Conservation (phyloP, 495 filamentous ascomycete genomes). For the Aspergillus conjunctus region DNA sequence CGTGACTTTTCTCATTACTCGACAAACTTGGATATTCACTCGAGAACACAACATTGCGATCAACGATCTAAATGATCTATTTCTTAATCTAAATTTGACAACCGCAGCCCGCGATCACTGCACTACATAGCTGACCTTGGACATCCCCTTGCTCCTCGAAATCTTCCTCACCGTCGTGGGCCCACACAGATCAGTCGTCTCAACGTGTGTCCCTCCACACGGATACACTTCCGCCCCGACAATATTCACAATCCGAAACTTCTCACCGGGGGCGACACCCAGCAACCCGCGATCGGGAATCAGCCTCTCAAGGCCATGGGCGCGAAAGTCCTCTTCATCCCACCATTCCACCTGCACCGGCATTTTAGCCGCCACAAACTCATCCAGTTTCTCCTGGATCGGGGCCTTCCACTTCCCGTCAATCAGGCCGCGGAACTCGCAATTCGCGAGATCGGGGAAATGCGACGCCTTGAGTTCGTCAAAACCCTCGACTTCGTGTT, state of each 20-base stretch:
- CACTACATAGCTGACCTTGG: conserved; percentile 52
- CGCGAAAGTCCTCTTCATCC: conserved; percentile 53
- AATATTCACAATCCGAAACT: conserved; percentile 57
- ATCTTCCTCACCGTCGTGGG: conserved; percentile 62
- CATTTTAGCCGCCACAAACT: conserved; percentile 50
- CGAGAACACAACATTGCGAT: no score
- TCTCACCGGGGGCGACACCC: conserved; percentile 47
- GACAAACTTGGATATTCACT: no score
- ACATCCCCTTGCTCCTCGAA: conserved; percentile 56
- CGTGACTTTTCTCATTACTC: no score
- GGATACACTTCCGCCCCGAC: conserved; percentile 61
- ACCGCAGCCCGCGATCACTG: no score
- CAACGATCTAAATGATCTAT: no score
- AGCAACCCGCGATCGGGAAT: conserved; percentile 48
- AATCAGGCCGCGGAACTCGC: conserved; percentile 62
- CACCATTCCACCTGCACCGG: conserved; percentile 63
- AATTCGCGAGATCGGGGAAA: conserved; percentile 59
- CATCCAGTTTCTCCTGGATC: conserved; percentile 57
- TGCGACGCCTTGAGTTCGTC: conserved; percentile 66
- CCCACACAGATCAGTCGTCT: conserved; percentile 53
- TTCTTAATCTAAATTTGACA: no score
- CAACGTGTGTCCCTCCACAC: conserved; percentile 68
- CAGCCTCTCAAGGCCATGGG: conserved; percentile 42
- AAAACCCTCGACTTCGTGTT: conserved; percentile 50
- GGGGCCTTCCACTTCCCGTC: conserved; percentile 57